Base-by-base conservation (phyloP, 768 basidiomycete genomes). In the Suillus bovinus region DNA sequence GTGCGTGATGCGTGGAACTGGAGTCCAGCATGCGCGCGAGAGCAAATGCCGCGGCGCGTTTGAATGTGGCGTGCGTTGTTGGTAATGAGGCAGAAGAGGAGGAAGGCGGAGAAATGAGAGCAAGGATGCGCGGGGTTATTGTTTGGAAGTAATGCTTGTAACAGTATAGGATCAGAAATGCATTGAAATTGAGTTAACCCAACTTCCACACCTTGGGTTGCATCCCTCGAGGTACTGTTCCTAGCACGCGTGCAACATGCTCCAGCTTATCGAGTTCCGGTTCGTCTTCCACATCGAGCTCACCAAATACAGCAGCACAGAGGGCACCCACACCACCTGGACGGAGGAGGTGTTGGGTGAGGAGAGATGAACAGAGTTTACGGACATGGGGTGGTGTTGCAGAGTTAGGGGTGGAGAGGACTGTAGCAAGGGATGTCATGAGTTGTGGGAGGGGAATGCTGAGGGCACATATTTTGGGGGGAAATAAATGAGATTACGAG, bases 311-410 rank as follows among this genome's bases (percentile, higher is more conserved):
- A 11, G 89, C 88, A 11, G 81, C 79, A 65, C 84, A 87, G 22
- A 94, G 80, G 0, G 90, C 90, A 33, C 78, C 79, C 1, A 94
- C 80, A 1, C 93, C 93, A 27, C 86, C 83, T 0, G 86, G 84
- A 24, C 90, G 85, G 24, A 91, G 74, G 11, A 94, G 74, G 69
- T 93, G 91, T 61, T 82, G 81, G 66, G 86, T 88, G 29, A 94
- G 82, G 36, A 92, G 76, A n/a, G 79, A 79, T 0, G 83, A 78
- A 65, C 86, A 90, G 34, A 85, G 67, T 68, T 81, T 88, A 44
- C 82, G 81, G 38, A 85, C 81, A 68, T 91, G 84, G 17, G 73
- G 61, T 5, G 84, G 79, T 1, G 79, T 77, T 2, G 76, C 70
- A 4, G 38, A 20, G 27, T 20, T 56, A 13, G 78, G 71, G 11